Conservation (phyloP, 2,329 filamentous ascomycete species). For the Fusarium chlamydosporum region DNA sequence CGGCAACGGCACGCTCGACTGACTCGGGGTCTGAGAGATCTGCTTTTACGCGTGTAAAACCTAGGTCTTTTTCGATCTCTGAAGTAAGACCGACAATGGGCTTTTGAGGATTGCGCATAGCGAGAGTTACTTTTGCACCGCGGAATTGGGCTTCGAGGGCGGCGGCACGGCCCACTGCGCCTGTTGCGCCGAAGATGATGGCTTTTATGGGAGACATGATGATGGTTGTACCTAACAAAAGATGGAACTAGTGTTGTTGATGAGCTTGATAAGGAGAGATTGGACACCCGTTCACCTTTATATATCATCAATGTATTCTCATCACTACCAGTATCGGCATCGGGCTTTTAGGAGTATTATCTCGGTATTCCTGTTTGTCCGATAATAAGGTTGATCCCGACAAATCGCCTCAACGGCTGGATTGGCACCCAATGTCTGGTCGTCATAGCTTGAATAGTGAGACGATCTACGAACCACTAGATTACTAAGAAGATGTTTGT, state of each 20-base stretch:
- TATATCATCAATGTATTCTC: neutral
- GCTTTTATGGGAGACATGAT: slow-evolving; percentile 17
- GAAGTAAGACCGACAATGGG: slow-evolving; percentile 5
- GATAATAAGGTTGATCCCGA: neutral
- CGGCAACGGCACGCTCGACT: slow-evolving; percentile 12
- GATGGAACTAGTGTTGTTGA: accelerated
- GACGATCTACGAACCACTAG: accelerated
- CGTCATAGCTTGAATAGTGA: accelerated
- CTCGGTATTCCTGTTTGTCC: neutral
- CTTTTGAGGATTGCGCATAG: slow-evolving; percentile 26
- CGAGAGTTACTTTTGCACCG: slow-evolving; percentile 18
- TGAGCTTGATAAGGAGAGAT: neutral
- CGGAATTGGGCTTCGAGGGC: slow-evolving; percentile 25
- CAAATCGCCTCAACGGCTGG: neutral
- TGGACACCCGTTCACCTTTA: too few species aligned
- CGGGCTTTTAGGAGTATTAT: neutral
- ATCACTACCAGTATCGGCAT: accelerated
- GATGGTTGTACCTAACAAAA: neutral
- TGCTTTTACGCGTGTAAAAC: slow-evolving; percentile 27
- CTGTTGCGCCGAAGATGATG: slow-evolving; percentile 35
- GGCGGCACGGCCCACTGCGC: slow-evolving; percentile 26
- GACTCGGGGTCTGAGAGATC: slow-evolving; percentile 26
- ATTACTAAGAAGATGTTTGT: neutral
- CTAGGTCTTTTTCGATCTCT: neutral
- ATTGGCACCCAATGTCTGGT: neutral